Percentiles rank a stretch among this genome's conserved stretches.
Conservation (phyloP, 2,329 filamentous ascomycete genomes). For the Fusarium sterilihyphosum region DNA sequence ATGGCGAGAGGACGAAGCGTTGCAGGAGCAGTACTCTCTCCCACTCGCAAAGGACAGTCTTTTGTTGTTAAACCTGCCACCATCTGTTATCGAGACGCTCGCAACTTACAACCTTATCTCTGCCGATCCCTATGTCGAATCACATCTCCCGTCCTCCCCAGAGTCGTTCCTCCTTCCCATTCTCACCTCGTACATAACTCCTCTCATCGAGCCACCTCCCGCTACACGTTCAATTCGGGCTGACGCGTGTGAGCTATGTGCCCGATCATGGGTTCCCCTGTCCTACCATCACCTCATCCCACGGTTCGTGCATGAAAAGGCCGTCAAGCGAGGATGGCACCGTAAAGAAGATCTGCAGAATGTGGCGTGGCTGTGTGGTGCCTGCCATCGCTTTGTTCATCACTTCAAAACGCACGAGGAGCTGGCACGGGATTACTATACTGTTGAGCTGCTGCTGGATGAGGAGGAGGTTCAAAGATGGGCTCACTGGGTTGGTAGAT, state of each 20-base stretch:
- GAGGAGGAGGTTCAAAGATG: conserved; percentile 78
- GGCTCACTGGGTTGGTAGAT: conserved; percentile 75
- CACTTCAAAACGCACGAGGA: conserved; percentile 79
- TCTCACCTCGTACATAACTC: conserved; percentile 69
- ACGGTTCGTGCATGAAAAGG: conserved; percentile 79
- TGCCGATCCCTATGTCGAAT: conserved; percentile 46
- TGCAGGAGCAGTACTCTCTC: conserved; percentile 66
- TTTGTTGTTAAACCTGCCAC: conserved; percentile 60
- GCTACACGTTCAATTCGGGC: conserved; percentile 67
- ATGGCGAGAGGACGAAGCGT: conserved; percentile 52
- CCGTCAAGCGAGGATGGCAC: conserved; percentile 82
- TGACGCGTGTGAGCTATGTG: conserved; percentile 78
- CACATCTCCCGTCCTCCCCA: conserved; percentile 51
- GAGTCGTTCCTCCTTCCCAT: conserved; percentile 70
- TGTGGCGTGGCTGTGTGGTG: conserved; percentile 87
- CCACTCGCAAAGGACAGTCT: conserved; percentile 66
- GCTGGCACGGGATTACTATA: conserved; percentile 77
- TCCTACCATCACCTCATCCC: conserved; percentile 91
- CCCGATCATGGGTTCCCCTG: conserved; percentile 76
- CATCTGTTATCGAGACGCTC: conserved; percentile 73
- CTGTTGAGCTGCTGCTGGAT: conserved; percentile 74
- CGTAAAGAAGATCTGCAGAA: conserved; percentile 77
- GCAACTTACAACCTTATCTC: conserved; percentile 71
- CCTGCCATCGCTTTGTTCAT: conserved; percentile 87
- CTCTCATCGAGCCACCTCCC: conserved; percentile 70